phyloP scores from a whole-genome alignment of 2,329 filamentous ascomycete genomes.

The Pestalotiopsis sp. region DNA sequence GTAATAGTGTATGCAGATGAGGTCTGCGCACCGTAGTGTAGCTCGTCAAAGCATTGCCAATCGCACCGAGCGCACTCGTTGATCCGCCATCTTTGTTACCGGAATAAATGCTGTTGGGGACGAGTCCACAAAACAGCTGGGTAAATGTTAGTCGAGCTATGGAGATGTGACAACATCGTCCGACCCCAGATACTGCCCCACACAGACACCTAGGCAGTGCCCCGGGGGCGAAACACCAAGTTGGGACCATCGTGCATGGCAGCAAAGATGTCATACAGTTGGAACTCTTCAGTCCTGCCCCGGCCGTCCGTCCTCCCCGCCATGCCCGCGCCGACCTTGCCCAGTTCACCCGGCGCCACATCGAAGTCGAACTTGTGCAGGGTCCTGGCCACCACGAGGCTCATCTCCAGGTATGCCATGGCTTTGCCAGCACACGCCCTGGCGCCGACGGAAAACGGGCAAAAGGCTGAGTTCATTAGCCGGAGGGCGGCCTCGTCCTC shows the following conservation, averaged over 20 bases:
- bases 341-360: neutral
- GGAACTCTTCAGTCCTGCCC: neutral
- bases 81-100: no score
- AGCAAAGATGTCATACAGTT: constrained; percentile 1
- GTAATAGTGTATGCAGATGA: no score
- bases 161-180: no score
- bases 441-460: constrained; percentile 36
- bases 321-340: neutral
- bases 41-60: no score
- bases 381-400: constrained; percentile 20
- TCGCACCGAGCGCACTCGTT: no score
- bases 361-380: constrained; percentile 19
- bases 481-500: constrained; percentile 10
- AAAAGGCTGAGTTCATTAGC: constrained; percentile 16
- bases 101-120: no score
- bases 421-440: constrained; percentile 36
- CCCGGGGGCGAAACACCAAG: neutral
- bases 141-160: no score
- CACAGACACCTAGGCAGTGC: no score
- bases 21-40: no score
- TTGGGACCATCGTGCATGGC: neutral
- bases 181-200: no score
- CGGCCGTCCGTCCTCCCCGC: neutral
- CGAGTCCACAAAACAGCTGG: no score
- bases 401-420: constrained; percentile 23